These are phyloP conservation scores for Paulownia fortunei DNA, from an alignment of 257 asterid genomes.

Conservation along the genomic window DNA sequence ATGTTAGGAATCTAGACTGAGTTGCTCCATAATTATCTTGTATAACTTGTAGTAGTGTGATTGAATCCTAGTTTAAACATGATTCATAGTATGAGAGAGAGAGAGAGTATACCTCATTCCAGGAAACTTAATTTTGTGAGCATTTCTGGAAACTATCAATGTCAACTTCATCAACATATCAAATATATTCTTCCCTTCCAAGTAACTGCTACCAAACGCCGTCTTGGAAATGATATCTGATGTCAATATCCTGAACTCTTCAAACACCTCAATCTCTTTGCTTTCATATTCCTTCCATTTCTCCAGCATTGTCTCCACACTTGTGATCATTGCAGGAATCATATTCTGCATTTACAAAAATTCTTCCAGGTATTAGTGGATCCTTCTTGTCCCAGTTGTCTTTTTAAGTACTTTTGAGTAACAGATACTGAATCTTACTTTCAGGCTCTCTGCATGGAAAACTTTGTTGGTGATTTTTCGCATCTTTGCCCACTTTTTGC, in stretches of 20 bases:
- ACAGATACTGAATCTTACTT: conserved; percentile 31
- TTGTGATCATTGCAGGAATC: conserved; percentile 58
- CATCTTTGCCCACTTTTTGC: conserved; percentile 68
- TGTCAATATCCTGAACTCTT: conserved; percentile 58
- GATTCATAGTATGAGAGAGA: background rate
- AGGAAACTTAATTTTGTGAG: conserved; percentile 50
- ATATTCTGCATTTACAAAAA: conserved; percentile 43
- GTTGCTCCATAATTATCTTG: too few relatives aligned
- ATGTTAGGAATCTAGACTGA: too few relatives aligned
- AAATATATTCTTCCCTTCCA: conserved; percentile 69
- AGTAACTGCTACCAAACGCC: conserved; percentile 73
- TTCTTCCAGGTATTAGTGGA: background rate
- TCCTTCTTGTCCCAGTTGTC: background rate
- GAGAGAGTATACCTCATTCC: conserved; percentile 43
- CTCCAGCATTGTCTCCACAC: conserved; percentile 60
- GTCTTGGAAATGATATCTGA: conserved; percentile 71
- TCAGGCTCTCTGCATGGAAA: conserved; percentile 65
- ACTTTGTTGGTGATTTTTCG: conserved; percentile 62
- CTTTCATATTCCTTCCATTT: conserved; percentile 53
- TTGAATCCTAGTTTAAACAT: background rate
- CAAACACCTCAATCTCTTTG: conserved; percentile 62
- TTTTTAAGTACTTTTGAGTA: background rate
- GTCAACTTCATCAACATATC: conserved; percentile 60
- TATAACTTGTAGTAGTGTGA: background rate
- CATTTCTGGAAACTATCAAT: conserved; percentile 47